Base-by-base conservation (phyloP, 225 moss, liverwort and hornwort genomes). In the Antitrichia curtipendula region DNA sequence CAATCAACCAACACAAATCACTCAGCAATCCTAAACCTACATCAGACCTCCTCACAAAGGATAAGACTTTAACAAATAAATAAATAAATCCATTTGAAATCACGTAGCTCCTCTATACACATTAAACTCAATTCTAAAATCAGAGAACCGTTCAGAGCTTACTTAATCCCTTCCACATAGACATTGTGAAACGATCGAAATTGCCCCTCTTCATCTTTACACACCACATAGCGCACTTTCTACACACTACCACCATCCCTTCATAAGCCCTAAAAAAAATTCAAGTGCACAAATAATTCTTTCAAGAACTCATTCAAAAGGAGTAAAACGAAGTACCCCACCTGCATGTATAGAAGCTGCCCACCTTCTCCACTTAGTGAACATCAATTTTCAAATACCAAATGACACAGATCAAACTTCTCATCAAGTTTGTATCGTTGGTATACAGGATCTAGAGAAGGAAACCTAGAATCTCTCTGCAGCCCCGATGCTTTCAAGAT, bases 111-210 rank as follows among this genome's bases (percentile, higher is more conserved):
- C 64, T 36, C 83, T 36, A 36, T 8, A 73, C 6, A 22, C 71
- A 72, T 52, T 50, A 58, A 24, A 61, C 78, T 45, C 66, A 82
- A 91, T 87, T 82, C 75, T 73, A 38, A 73, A 24, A 91, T 97
- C 98, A 75, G 98, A 75, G 10, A 22, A 31, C 17, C 50, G 9
- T 78, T 31, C 27, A 56, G 23, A 29, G 53, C 82, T 45, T n/a
- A n/a, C 58, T 7, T 16, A 68, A 69, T 61, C 75, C 17, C 66
- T 75, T 54, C 45, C 74, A 49, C 98, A 87, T 96, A 99, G 60
- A 99, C 97, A 84, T 99, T 99, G 95, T 99, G 95, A 82, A 95
- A 99, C 41, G 96, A 95, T 68, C 93, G 97, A 50, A 96, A 59
- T 71, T 90, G 68, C 52, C 93, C 97, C 83, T 91, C 86, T 78